phyloP scores from a whole-genome alignment of 2,329 filamentous ascomycete species.

The Aspergillus hortae region DNA sequence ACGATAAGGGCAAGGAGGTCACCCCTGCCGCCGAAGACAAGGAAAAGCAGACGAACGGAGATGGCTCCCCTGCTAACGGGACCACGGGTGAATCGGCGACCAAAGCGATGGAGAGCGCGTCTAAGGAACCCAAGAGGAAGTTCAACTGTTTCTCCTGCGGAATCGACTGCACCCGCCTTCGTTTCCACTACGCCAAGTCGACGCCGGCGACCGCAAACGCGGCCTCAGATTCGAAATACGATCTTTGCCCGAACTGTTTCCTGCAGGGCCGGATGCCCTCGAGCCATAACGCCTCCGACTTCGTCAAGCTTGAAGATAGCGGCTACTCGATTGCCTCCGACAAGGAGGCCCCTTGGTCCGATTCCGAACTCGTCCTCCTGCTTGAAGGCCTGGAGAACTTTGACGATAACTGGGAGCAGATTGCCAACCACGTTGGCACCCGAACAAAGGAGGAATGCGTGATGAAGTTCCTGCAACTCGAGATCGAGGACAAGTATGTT shows the following conservation, averaged over 20 bases:
- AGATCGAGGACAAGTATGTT: conserved; percentile 96
- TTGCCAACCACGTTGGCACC: conserved; percentile 87
- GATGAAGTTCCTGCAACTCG: conserved; percentile 89
- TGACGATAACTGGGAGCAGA: conserved; percentile 92
- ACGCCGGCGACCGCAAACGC: conserved; percentile 56
- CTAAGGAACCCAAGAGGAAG: conserved; percentile 62
- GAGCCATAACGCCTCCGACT: conserved; percentile 75
- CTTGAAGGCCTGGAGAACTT: conserved; percentile 89
- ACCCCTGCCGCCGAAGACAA: conserved; percentile 65
- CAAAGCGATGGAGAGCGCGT: conserved; percentile 59
- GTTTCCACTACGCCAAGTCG: conserved; percentile 68
- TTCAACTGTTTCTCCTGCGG: conserved; percentile 88
- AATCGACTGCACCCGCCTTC: conserved; percentile 75
- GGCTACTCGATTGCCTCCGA: conserved; percentile 74
- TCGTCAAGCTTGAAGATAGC: conserved; percentile 85
- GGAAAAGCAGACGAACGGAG: conserved; percentile 66
- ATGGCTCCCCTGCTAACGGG: conserved; percentile 65
- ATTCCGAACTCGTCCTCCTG: conserved; percentile 82
- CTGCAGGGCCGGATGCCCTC: conserved; percentile 77
- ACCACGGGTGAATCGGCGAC: conserved; percentile 51
- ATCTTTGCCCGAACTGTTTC: conserved; percentile 89
- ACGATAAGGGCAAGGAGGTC: conserved; percentile 82
- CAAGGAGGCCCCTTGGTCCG: conserved; percentile 83
- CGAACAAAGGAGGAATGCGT: conserved; percentile 94
- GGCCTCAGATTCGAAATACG: conserved; percentile 65